phyloP scores from a whole-genome alignment of 345 rosid genomes.

The Dipteronia sinensis region DNA sequence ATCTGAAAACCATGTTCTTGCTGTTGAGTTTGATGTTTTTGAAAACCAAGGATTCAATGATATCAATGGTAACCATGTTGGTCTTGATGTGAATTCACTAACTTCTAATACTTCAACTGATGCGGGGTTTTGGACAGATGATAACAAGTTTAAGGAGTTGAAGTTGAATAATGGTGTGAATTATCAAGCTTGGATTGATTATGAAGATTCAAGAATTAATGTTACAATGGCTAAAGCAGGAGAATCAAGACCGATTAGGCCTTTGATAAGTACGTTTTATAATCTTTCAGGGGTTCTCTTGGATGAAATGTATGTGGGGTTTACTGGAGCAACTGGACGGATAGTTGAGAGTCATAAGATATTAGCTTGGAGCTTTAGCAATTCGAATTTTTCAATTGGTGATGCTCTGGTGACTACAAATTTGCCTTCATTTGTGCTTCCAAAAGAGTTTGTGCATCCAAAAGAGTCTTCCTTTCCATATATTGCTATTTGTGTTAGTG shows the following conservation, averaged over 20 bases:
- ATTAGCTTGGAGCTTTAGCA: slow-evolving; percentile 35
- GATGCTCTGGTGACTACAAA: slow-evolving; percentile 31
- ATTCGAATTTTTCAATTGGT: slow-evolving; percentile 27
- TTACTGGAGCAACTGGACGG: slow-evolving; percentile 28
- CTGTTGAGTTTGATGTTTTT: slow-evolving; percentile 54
- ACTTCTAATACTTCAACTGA: slow-evolving; percentile 24
- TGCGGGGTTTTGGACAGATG: slow-evolving; percentile 43
- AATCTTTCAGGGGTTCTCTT: slow-evolving; percentile 26
- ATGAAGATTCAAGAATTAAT: slow-evolving; percentile 29
- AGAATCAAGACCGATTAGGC: slow-evolving; percentile 31
- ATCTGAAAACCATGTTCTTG: slow-evolving; percentile 36
- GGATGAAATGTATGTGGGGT: slow-evolving; percentile 31
- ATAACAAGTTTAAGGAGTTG: slow-evolving; percentile 24
- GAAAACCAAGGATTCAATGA: slow-evolving; percentile 47
- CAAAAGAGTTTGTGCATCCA: slow-evolving; percentile 17
- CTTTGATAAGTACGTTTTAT: slow-evolving; percentile 23
- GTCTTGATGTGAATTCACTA: slow-evolving; percentile 47
- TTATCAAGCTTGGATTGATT: slow-evolving; percentile 38
- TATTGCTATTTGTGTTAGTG: slow-evolving; percentile 24
- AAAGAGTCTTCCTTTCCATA: too few species aligned
- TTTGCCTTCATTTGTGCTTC: slow-evolving; percentile 37
- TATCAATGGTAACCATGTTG: slow-evolving; percentile 46
- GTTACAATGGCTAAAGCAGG: slow-evolving; percentile 46
- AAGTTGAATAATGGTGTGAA: slow-evolving; percentile 35
- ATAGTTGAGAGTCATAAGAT: slow-evolving; percentile 35